Conservation (phyloP, 2,329 filamentous ascomycete species). For the Zalaria sp. region DNA sequence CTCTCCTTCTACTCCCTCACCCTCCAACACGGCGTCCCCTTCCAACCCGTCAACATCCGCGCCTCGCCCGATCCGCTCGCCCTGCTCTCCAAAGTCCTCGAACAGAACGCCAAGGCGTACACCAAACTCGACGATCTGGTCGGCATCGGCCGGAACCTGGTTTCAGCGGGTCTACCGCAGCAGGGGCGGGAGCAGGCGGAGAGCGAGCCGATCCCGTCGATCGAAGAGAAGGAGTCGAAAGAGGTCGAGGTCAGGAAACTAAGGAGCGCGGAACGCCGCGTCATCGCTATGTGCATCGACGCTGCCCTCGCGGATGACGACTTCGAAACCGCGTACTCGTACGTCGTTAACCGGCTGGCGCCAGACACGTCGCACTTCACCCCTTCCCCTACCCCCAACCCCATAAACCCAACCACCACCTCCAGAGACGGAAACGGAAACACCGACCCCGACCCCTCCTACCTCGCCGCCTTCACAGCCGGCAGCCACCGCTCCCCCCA, state of each 20-base stretch:
- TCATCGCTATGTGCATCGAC: constrained; percentile 69
- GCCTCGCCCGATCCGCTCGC: constrained; percentile 62
- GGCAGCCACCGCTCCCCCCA: constrained; percentile 48
- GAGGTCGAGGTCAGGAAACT: constrained; percentile 6
- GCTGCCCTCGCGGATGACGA: constrained; percentile 62
- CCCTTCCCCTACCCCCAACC: constrained; percentile 4
- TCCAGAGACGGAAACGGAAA: constrained; percentile 3
- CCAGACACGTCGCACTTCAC: constrained; percentile 11
- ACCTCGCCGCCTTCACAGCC: constrained; percentile 66
- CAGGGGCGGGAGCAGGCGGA: constrained; percentile 10
- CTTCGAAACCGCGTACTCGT: constrained; percentile 79
- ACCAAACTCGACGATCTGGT: constrained; percentile 61
- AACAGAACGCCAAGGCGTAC: constrained; percentile 62
- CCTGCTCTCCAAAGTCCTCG: constrained; percentile 57
- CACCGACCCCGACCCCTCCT: constrained; percentile 51
- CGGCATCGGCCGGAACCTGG: constrained; percentile 53
- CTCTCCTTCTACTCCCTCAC: constrained; percentile 65
- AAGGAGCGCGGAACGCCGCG: constrained; percentile 44
- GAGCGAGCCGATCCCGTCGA: constrained; percentile 12
- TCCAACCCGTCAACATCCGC: constrained; percentile 64
- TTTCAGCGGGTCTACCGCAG: constrained; percentile 33
- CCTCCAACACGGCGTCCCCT: constrained; percentile 66
- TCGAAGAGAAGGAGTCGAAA: constrained; percentile 13
- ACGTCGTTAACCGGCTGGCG: constrained; percentile 55
- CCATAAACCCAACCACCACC: constrained; percentile 1